Base-by-base conservation (phyloP, 768 basidiomycete genomes). In the Psilocybe tampanensis region DNA sequence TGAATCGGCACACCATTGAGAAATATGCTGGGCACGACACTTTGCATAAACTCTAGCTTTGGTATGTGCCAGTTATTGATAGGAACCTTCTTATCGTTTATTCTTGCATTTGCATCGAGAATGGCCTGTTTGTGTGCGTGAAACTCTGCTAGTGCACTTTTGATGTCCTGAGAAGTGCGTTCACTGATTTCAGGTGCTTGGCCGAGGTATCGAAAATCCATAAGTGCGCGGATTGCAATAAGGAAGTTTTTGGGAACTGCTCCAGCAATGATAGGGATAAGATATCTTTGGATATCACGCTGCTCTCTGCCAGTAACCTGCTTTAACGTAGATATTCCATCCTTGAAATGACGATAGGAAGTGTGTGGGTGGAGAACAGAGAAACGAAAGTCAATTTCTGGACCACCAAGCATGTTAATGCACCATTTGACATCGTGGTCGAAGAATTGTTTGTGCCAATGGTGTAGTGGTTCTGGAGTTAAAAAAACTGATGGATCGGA, bases 271-370 rank as follows among this genome's bases (percentile, higher is more conserved):
- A 74, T 56, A 7, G 63, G 43, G n/a, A 81, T 55, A 3, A 79
- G 60, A 21, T 70, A 71, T 4, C 65, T 52, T 53, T 80, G 69
- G 3, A 80, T 56, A 24, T 80, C 69, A 0, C 68, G 57, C 48
- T 78, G 74, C 23, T 78, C 75, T 1, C 67, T 51, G 1, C 77
- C 75, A 7, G 79, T 78, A 21, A 76, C 72, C 54, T 80, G 77
- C 24, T 78, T 77, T 24, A 80, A 39, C 8, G 65, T 62, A 6
- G 70, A 75, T 7, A 79, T 71, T 0, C 79, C 75, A 19, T 72
- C 66, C 8, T 63, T 55, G 50, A 79, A 80, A 23, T 78, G 76
- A n/a, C 68, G 58, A 48, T 69, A 71, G 12, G 74, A 73, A 13
- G 66, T 66, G 32, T 63, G 65, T 13, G 70, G 66, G 21, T 77